phyloP scores from a whole-genome alignment of 495 filamentous ascomycete genomes.

The Cercophora sp. region DNA sequence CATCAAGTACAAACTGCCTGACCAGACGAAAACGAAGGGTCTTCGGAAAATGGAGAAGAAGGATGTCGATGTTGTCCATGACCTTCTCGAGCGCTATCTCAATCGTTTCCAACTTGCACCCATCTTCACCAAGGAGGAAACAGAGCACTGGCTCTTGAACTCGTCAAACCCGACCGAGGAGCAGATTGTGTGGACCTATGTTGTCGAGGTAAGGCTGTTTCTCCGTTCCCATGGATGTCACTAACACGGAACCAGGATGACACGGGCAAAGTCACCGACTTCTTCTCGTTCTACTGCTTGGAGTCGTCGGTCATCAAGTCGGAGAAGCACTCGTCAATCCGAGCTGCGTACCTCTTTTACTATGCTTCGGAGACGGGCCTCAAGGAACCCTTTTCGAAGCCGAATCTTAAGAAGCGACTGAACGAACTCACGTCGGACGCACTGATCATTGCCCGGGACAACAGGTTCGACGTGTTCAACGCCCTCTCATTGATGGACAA shows the following conservation, averaged over 20 bases:
- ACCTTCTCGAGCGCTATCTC: constrained; percentile 73
- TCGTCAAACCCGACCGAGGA: constrained; percentile 56
- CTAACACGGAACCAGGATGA: constrained; percentile 28
- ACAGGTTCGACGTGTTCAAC: constrained; percentile 94
- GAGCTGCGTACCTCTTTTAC: constrained; percentile 93
- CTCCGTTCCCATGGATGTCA: not conserved
- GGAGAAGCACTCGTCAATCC: constrained; percentile 68
- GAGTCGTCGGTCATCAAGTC: constrained; percentile 84
- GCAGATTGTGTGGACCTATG: constrained; percentile 86
- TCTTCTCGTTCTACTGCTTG: constrained; percentile 93
- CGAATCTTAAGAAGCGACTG: constrained; percentile 65
- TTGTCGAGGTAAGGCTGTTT: constrained; percentile 63
- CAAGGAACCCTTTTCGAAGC: constrained; percentile 43
- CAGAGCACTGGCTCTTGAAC: constrained; percentile 83
- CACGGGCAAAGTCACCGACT: constrained; percentile 81
- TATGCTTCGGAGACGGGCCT: constrained; percentile 87
- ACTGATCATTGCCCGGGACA: constrained; percentile 80
- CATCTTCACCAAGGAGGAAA: constrained; percentile 70
- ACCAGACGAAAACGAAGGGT: constrained; percentile 62
- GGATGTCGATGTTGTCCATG: constrained; percentile 73
- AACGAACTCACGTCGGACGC: constrained; percentile 78
- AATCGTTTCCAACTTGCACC: constrained; percentile 79
- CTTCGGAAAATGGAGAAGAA: constrained; percentile 76
- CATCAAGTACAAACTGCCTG: constrained; percentile 72
- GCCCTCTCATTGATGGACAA: constrained; percentile 91